Evolutionary conservation across 805 yeast genomes (phyloP).

Genomic region (Candida taoyuanica): DNA sequence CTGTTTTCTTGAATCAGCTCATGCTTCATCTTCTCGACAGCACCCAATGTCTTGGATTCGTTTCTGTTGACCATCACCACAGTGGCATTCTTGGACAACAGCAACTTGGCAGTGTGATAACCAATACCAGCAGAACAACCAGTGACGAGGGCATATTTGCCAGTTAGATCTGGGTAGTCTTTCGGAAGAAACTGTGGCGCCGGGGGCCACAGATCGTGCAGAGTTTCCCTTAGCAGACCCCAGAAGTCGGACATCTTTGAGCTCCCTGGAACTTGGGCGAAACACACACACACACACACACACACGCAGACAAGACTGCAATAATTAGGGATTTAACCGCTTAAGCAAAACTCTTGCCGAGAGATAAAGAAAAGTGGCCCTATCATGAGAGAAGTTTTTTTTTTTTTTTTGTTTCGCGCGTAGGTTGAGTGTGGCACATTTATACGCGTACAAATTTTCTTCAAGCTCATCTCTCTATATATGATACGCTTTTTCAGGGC

Average conservation of each 20-base stretch:
- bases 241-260: not conserved
- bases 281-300: no score
- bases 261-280: no score
- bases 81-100: constrained; percentile 31
- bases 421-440: no score
- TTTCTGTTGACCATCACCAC: constrained; percentile 36
- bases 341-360: no score
- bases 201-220: constrained; percentile 17
- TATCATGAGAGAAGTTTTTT: no score
- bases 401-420: no score
- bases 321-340: no score
- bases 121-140: constrained; percentile 35
- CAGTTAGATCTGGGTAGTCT: constrained; percentile 29
- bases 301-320: no score
- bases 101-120: constrained; percentile 28
- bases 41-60: constrained; percentile 28
- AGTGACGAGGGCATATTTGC: constrained; percentile 26
- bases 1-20: constrained; percentile 21
- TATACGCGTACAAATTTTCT: no score
- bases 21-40: constrained; percentile 26
- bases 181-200: constrained; percentile 26
- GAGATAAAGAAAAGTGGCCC: no score
- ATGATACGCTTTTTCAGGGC: no score
- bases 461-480: no score
- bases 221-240: constrained; percentile 4